Conservation (phyloP, 1,284 basidiomycete species). For the Cryptococcus floricola region DNA sequence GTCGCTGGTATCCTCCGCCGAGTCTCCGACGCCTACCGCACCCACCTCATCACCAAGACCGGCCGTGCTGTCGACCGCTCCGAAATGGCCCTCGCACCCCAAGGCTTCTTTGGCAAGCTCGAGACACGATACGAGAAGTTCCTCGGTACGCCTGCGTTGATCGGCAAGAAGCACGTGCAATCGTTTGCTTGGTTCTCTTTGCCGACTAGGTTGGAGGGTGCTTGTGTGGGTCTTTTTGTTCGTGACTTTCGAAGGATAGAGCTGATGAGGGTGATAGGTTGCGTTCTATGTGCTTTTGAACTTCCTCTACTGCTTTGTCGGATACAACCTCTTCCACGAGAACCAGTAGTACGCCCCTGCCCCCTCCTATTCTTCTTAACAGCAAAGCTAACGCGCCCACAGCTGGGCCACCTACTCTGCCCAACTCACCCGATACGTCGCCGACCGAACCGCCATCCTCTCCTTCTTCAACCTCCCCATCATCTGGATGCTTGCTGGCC, state of each 20-base stretch:
- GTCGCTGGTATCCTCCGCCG: constrained; percentile 18
- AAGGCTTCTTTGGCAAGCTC: neutral
- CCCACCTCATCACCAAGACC: neutral
- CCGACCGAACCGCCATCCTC: constrained; percentile 32
- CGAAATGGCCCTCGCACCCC: neutral
- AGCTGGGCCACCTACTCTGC: constrained; percentile 8
- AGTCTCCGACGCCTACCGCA: constrained; percentile 3
- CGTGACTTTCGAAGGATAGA: neutral
- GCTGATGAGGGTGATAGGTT: constrained; percentile 16
- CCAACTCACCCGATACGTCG: constrained; percentile 23
- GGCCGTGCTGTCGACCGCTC: neutral
- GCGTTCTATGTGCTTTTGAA: constrained; percentile 25
- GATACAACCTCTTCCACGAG: constrained; percentile 55
- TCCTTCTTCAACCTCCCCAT: constrained; percentile 31
- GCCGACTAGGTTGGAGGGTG: constrained; percentile 27
- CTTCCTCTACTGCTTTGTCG: constrained; percentile 43
- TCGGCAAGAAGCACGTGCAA: constrained; percentile 23
- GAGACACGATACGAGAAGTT: constrained; percentile 17
- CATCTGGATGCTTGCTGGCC: constrained; percentile 26
- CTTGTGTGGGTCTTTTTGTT: constrained; percentile 15
- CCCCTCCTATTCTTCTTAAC: neutral
- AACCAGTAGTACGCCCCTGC: constrained; percentile 19
- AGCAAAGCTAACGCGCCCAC: neutral
- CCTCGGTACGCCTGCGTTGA: constrained; percentile 21
- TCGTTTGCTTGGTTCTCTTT: constrained; percentile 24